Conservation (phyloP, 805 yeast species). For the Schwanniomyces vanrijiae region DNA sequence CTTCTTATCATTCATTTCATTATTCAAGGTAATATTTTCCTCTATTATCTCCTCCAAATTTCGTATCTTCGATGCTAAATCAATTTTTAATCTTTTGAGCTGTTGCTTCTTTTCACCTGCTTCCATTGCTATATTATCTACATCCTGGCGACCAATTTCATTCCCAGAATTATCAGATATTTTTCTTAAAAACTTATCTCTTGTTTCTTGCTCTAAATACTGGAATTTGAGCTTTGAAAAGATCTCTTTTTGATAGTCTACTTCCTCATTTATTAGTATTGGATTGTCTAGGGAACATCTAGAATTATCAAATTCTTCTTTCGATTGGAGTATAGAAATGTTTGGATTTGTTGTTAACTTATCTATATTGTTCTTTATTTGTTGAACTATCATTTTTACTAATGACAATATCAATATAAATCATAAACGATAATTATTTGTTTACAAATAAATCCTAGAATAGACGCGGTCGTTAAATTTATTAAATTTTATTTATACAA, state of each 20-base stretch:
- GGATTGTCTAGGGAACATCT: slow-evolving; percentile 24
- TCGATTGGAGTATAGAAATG: slow-evolving; percentile 7
- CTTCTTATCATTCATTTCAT: slow-evolving; percentile 21
- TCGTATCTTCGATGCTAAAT: slow-evolving; percentile 24
- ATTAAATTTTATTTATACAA: background rate
- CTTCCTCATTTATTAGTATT: slow-evolving; percentile 29
- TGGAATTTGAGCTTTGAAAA: slow-evolving; percentile 60
- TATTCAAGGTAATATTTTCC: slow-evolving; percentile 24
- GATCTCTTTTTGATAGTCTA: slow-evolving; percentile 36
- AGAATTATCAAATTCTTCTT: slow-evolving; percentile 14
- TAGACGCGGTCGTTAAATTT: background rate
- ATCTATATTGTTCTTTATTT: background rate
- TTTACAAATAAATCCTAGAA: background rate
- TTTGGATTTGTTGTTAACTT: background rate
- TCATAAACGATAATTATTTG: background rate
- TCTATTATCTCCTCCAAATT: slow-evolving; percentile 27
- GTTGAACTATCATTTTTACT: background rate
- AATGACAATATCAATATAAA: background rate
- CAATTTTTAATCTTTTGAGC: slow-evolving; percentile 23
- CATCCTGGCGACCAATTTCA: slow-evolving; percentile 17
- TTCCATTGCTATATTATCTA: slow-evolving; percentile 19
- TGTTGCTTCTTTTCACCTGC: slow-evolving; percentile 19
- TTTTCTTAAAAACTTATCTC: slow-evolving; percentile 61
- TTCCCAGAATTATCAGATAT: slow-evolving; percentile 30
- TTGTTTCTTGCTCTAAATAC: slow-evolving; percentile 70